Conservation (phyloP, 768 basidiomycete genomes). For the Termitomyces sp. region DNA sequence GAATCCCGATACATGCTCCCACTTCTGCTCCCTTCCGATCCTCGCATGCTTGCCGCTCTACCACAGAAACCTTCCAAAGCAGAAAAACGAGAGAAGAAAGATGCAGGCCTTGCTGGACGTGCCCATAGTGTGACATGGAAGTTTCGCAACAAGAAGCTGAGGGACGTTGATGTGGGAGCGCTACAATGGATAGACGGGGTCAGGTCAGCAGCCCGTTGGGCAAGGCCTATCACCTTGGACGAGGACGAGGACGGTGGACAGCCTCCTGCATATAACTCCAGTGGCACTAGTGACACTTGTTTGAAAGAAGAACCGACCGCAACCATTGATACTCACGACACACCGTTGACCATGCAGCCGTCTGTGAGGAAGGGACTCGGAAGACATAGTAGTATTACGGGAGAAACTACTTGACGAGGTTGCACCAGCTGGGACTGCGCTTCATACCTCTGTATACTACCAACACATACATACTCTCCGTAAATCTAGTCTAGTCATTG, state of each 20-base stretch:
- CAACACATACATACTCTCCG: neutral
- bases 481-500: conserved; percentile 5
- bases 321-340: conserved; percentile 40
- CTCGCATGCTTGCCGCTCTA: conserved; percentile 69
- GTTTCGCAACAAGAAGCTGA: conserved; percentile 54
- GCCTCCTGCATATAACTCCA: conserved; percentile 21
- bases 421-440: conserved; percentile 2
- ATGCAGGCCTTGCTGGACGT: neutral
- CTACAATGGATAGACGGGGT: conserved; percentile 73
- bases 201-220: conserved; percentile 60
- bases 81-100: conserved; percentile 20
- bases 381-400: conserved; percentile 46
- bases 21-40: conserved; percentile 77
- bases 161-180: conserved; percentile 56
- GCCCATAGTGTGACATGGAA: conserved; percentile 53
- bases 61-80: conserved; percentile 46
- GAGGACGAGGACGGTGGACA: conserved; percentile 35
- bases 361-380: conserved; percentile 46
- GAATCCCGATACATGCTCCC: conserved; percentile 95
- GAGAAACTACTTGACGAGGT: conserved; percentile 30
- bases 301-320: conserved; percentile 15
- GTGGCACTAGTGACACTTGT: conserved; percentile 32
- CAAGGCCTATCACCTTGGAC: conserved; percentile 40
- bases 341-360: conserved; percentile 67
- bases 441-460: neutral